A percentile compares a stretch with the other conserved stretches of the same genome.
phyloP scores from a whole-genome alignment of 768 basidiomycete species.

The Daedaleopsis nitida region DNA sequence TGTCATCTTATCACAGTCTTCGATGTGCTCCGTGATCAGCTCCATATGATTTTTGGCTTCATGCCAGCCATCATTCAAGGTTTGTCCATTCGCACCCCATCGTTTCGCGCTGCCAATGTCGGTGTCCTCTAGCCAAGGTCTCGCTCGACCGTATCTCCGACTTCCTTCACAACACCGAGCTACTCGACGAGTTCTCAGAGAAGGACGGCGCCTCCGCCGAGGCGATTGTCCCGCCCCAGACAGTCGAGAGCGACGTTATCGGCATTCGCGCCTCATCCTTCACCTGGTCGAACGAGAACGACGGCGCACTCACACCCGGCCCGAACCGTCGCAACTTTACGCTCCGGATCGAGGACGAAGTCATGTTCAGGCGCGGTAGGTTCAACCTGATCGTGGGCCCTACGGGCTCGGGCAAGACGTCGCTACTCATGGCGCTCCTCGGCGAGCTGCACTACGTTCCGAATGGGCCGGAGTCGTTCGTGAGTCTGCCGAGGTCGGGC shows the following conservation, averaged over 20 bases:
- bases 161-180: constrained; percentile 51
- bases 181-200: constrained; percentile 44
- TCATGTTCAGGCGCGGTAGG: constrained; percentile 52
- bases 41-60: constrained; percentile 38
- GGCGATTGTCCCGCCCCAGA: constrained; percentile 1
- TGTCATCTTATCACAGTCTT: constrained; percentile 43
- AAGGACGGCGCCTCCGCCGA: constrained; percentile 19
- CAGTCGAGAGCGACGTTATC: constrained; percentile 36
- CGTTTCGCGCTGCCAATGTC: neutral
- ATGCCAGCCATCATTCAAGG: constrained; percentile 34
- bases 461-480: constrained; percentile 58
- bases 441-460: constrained; percentile 62
- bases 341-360: constrained; percentile 52
- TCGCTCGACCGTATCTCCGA: constrained; percentile 61
- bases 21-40: constrained; percentile 56
- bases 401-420: constrained; percentile 63
- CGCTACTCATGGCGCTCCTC: constrained; percentile 63
- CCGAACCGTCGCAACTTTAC: constrained; percentile 44
- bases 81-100: constrained; percentile 19
- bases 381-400: constrained; percentile 64
- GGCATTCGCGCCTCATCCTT: constrained; percentile 61
- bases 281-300: constrained; percentile 50
- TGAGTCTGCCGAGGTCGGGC: constrained; percentile 65
- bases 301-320: constrained; percentile 36
- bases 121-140: constrained; percentile 48